Conservation (phyloP, 202 grass and related monocot species). For the Elaeis oleifera region DNA sequence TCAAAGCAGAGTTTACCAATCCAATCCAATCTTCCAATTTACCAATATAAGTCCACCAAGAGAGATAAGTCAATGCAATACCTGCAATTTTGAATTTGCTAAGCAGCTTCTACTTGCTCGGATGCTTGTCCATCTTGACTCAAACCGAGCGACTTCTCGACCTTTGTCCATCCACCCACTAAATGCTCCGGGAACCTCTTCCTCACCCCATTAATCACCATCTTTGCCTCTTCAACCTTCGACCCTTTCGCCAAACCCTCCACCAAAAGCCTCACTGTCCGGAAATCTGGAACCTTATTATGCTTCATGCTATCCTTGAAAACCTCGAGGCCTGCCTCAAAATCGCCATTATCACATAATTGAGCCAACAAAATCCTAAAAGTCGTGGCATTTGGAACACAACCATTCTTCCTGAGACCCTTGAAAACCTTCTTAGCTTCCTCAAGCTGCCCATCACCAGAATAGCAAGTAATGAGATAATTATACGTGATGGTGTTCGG, state of each 20-base stretch:
- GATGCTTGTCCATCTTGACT: conserved; percentile 16
- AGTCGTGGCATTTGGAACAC: conserved; percentile 31
- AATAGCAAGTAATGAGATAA: conserved; percentile 57
- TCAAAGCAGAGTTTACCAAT: no score
- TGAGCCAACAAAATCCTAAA: conserved; percentile 38
- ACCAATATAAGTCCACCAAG: no score
- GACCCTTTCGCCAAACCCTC: conserved; percentile 47
- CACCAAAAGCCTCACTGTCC: conserved; percentile 46
- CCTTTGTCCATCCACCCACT: conserved; percentile 40
- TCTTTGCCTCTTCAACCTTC: conserved; percentile 38
- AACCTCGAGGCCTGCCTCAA: conserved; percentile 39
- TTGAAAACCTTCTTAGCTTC: conserved; percentile 46
- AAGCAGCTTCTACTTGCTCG: neutral
- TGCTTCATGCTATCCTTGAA: conserved; percentile 50
- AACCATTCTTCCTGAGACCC: conserved; percentile 36
- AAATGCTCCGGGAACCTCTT: conserved; percentile 30
- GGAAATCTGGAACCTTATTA: conserved; percentile 48
- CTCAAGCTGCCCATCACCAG: conserved; percentile 33
- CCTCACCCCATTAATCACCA: conserved; percentile 29
- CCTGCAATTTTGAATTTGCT: neutral
- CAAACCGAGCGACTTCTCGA: conserved; percentile 55
- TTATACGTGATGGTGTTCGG: conserved; percentile 62
- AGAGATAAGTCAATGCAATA: no score
- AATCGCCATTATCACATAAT: conserved; percentile 41
- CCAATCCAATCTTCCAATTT: no score